Percentiles rank a stretch among this genome's conserved stretches.
phyloP scores from a whole-genome alignment of 768 basidiomycete genomes.

The Infundibulicybe gibba region DNA sequence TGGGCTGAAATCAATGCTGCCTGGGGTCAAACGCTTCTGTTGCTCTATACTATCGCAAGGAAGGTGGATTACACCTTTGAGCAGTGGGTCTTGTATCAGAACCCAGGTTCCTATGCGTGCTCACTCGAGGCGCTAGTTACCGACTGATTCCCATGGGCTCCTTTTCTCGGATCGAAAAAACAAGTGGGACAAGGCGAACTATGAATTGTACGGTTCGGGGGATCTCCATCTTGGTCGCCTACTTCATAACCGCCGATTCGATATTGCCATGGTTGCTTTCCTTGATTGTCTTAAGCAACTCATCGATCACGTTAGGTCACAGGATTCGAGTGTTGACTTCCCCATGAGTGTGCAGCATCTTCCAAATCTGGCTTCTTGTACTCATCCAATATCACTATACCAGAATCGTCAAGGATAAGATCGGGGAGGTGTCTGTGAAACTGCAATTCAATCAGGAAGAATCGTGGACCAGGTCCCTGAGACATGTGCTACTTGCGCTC shows the following conservation, averaged over 20 bases:
- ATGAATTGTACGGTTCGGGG: constrained; percentile 94
- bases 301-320: constrained; percentile 78
- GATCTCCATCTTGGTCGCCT: constrained; percentile 86
- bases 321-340: constrained; percentile 75
- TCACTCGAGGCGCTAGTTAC: constrained; percentile 55
- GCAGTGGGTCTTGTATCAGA: constrained; percentile 46
- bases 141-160: constrained; percentile 92
- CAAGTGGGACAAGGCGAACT: constrained; percentile 73
- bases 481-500: constrained; percentile 85
- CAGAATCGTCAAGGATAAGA: constrained; percentile 91
- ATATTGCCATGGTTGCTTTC: constrained; percentile 94
- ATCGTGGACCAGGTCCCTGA: constrained; percentile 89
- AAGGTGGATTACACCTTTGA: constrained; percentile 90
- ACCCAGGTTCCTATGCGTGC: constrained; percentile 1
- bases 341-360: constrained; percentile 69
- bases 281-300: constrained; percentile 92
- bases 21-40: constrained; percentile 93
- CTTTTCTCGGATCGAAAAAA: constrained; percentile 88
- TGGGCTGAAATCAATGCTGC: constrained; percentile 99
- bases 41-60: constrained; percentile 86
- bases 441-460: constrained; percentile 95
- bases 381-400: neutral
- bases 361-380: no score
- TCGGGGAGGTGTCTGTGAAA: constrained; percentile 93
- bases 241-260: constrained; percentile 93